Conservation (phyloP, 1,139 yeast genomes). For the Debaryomyces psychrophilus region DNA sequence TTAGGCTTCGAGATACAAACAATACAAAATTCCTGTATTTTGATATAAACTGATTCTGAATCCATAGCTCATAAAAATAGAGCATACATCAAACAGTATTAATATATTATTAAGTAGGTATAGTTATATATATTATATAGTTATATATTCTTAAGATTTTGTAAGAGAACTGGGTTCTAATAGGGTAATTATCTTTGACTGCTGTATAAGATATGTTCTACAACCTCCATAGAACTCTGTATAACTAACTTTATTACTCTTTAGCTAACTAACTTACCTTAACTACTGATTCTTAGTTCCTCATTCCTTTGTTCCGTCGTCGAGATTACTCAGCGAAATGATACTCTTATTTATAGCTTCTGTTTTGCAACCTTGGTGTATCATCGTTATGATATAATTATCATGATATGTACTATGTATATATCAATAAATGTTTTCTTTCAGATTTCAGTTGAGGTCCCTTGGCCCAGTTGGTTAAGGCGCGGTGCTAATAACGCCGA, state of each 20-base stretch:
- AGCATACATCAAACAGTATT: no score
- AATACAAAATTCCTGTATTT: background rate
- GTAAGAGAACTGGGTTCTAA: background rate
- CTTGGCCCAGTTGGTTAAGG: slow-evolving; percentile 92
- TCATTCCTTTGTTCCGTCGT: background rate
- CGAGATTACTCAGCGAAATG: background rate
- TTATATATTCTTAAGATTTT: no score
- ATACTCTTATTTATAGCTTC: no score
- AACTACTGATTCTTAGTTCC: background rate
- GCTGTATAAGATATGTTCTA: no score
- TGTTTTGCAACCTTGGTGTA: no score
- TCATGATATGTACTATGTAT: background rate
- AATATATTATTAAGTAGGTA: no score
- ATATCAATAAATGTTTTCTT: background rate
- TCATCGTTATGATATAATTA: no score
- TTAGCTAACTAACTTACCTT: background rate
- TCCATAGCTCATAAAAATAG: no score
- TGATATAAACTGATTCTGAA: no score
- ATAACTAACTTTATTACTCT: background rate
- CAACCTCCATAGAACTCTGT: background rate
- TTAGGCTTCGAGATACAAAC: background rate
- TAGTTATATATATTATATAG: no score
- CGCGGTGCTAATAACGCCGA: slow-evolving; percentile 87
- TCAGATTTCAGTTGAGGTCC: slow-evolving; percentile 47
- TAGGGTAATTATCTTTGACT: background rate